Evolutionary conservation across 2,329 filamentous ascomycete species (phyloP).

Genomic region (Phialophora tarda): DNA sequence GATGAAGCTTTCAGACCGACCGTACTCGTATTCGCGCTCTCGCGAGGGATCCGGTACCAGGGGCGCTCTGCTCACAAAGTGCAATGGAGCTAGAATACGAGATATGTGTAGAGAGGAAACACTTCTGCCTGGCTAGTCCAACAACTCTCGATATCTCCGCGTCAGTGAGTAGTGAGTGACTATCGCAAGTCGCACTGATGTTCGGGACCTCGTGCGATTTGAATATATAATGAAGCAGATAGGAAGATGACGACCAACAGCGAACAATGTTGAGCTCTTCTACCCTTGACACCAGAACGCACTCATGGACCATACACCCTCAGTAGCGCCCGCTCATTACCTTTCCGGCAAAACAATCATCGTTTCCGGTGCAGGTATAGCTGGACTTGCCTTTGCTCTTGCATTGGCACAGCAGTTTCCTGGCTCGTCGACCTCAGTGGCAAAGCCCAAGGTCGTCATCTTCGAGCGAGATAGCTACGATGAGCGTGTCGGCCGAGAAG

Average conservation of each 20-base stretch:
- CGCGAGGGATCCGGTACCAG: background rate
- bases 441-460: conserved; percentile 46
- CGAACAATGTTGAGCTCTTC: background rate
- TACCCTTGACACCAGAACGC: background rate
- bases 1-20: background rate
- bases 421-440: conserved; percentile 30
- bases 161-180: background rate
- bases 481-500: conserved; percentile 37
- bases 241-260: background rate
- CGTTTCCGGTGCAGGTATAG: conserved; percentile 51
- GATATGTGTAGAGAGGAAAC: background rate
- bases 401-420: conserved; percentile 50
- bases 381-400: conserved; percentile 52
- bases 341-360: conserved; percentile 51
- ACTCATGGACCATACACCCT: background rate
- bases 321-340: conserved; percentile 1
- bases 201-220: background rate
- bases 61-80: background rate
- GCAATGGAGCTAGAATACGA: background rate
- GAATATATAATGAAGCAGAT: background rate
- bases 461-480: conserved; percentile 52
- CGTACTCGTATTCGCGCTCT: background rate
- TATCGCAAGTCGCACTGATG: background rate
- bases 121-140: conserved; percentile 9
- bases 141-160: background rate